A percentile compares a stretch with the other conserved stretches of the same genome.
Conservation (phyloP, 169 alveolate genomes). For the Eimeria necatrix region DNA sequence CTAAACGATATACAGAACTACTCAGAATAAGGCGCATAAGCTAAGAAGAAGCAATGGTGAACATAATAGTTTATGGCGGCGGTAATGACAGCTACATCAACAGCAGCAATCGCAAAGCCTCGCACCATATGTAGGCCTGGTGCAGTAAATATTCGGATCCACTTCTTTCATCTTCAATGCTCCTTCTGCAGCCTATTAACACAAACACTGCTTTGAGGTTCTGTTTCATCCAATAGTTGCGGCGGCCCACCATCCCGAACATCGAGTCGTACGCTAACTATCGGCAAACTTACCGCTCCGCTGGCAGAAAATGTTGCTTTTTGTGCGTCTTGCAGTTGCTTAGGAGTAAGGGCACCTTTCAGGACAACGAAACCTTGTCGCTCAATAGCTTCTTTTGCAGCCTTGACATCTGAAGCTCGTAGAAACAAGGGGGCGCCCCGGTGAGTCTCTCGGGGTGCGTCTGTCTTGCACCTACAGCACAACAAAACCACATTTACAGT, state of each 20-base stretch:
- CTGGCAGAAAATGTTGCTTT: constrained; percentile 58
- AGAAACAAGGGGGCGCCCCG: constrained; percentile 32
- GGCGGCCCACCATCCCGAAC: too few species aligned
- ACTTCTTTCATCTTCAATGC: constrained; percentile 66
- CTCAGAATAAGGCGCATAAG: constrained; percentile 9
- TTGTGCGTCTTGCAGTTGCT: constrained; percentile 63
- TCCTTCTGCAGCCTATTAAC: constrained; percentile 57
- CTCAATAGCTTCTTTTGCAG: constrained; percentile 3
- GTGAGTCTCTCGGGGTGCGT: neutral
- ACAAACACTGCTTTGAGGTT: neutral
- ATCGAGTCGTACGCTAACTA: neutral
- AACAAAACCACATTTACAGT: neutral
- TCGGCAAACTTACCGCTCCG: constrained; percentile 22
- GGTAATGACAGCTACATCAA: neutral
- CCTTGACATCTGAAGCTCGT: constrained; percentile 61
- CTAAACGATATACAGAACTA: constrained; percentile 22
- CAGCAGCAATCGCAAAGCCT: neutral
- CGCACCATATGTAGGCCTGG: constrained; percentile 74
- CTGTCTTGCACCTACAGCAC: constrained; percentile 52
- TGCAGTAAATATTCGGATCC: constrained; percentile 78
- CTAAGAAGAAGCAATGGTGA: neutral
- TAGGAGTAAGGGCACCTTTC: constrained; percentile 30
- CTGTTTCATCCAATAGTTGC: neutral
- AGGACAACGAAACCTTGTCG: constrained; percentile 37
- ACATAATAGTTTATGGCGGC: neutral